A percentile compares a stretch with the other conserved stretches of the same genome.
Conservation (phyloP, 768 basidiomycete species). For the Amanita pseudoporphyria region DNA sequence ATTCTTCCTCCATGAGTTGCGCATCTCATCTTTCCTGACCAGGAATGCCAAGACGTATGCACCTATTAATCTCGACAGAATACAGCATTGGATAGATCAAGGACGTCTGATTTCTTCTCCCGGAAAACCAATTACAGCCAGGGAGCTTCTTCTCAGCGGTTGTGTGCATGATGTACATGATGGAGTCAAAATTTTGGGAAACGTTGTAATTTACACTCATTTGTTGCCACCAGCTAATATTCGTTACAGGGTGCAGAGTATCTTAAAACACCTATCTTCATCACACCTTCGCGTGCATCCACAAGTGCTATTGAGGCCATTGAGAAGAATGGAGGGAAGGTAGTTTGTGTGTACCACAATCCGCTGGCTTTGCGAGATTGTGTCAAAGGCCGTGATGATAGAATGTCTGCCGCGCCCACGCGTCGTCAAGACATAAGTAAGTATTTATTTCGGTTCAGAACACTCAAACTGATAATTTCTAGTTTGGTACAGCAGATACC, state of each 20-base stretch:
- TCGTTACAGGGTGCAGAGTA: conserved; percentile 49
- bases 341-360: conserved; percentile 92
- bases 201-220: conserved; percentile 39
- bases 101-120: conserved; percentile 72
- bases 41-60: conserved; percentile 74
- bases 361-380: conserved; percentile 72
- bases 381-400: conserved; percentile 61
- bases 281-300: conserved; percentile 79
- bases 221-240: not conserved
- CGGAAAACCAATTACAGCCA: conserved; percentile 80
- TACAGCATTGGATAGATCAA: conserved; percentile 87
- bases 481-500: conserved; percentile 76
- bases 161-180: conserved; percentile 84
- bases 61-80: conserved; percentile 76
- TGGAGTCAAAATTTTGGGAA: conserved; percentile 83
- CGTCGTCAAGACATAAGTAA: conserved; percentile 76
- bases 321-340: conserved; percentile 70
- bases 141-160: conserved; percentile 74
- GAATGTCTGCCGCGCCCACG: conserved; percentile 71
- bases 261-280: conserved; percentile 63
- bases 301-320: conserved; percentile 80
- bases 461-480: conserved; percentile 5
- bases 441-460: conserved; percentile 18
- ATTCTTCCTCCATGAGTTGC: not conserved
- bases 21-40: not conserved